A percentile compares a stretch with the other conserved stretches of the same genome.
phyloP scores from a whole-genome alignment of 1,139 yeast species.

The Blastobotrys ciferrii region DNA sequence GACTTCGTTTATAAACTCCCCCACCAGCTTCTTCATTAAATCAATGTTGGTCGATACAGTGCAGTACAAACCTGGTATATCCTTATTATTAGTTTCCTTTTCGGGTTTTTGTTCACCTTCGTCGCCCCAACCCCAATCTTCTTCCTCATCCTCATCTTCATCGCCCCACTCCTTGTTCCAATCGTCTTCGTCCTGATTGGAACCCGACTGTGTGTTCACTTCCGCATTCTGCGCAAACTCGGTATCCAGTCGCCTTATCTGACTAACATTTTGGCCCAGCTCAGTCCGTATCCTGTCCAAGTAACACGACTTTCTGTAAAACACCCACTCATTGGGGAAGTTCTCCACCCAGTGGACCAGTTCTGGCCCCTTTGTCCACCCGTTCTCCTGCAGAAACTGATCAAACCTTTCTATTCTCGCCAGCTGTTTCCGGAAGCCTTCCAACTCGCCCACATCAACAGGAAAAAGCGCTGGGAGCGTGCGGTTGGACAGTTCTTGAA shows the following conservation, averaged over 20 bases:
- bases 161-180: slow-evolving; percentile 27
- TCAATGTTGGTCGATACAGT: slow-evolving; percentile 17
- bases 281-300: slow-evolving; percentile 24
- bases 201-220: not conserved
- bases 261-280: slow-evolving; percentile 8
- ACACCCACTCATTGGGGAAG: slow-evolving; percentile 29
- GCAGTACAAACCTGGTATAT: slow-evolving; percentile 8
- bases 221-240: slow-evolving; percentile 8
- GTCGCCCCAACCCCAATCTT: slow-evolving; percentile 36
- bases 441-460: slow-evolving; percentile 19
- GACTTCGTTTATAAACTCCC: slow-evolving; percentile 20
- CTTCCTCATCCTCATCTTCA: slow-evolving; percentile 21
- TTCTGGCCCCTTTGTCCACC: slow-evolving; percentile 29
- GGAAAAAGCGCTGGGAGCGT: slow-evolving; percentile 30
- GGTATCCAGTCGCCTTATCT: slow-evolving; percentile 9
- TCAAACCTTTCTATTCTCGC: slow-evolving; percentile 27
- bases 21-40: slow-evolving; percentile 13
- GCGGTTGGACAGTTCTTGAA: slow-evolving; percentile 22
- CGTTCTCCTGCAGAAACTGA: slow-evolving; percentile 19
- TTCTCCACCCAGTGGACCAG: slow-evolving; percentile 26
- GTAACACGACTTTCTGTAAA: slow-evolving; percentile 22
- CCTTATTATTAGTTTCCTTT: not conserved
- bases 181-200: slow-evolving; percentile 19
- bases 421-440: slow-evolving; percentile 22
- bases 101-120: slow-evolving; percentile 20